Evolutionary conservation across 257 asterid genomes (phyloP), one percentile per base, ranked within the genome.

Genomic region (Rehmannia glutinosa): DNA sequence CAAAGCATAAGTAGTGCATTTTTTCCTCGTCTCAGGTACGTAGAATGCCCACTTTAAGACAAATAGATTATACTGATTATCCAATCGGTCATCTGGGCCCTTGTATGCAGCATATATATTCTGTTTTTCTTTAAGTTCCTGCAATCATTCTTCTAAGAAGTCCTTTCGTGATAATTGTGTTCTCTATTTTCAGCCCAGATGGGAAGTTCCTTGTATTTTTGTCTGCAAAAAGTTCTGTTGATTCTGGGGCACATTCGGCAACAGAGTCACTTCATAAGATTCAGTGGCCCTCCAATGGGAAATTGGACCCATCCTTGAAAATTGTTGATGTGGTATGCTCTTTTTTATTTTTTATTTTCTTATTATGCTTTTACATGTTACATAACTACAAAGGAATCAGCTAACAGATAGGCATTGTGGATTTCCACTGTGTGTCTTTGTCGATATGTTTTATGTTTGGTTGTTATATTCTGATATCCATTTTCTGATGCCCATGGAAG

Each of bases 11-110:
- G 86, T 42, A 92, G 97, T n/a, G 96, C 91, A 21, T 77, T 87
- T 78, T 84, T 81, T 76, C 98, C 98, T 42, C 70, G 82, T 73
- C 90, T 92, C 90, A 90, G 97, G 98, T 90, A 76, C 46, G 47
- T 50, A 56, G 15, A 38, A 12, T 15, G 25, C 13, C 23, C 23
- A 8, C 58, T 42, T 68, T 27, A 21, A 58, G 24, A 19, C 38
- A 27, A 59, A 50, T 49, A 15, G 6, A 33, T 15, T n/a, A 57
- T 38, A 5, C 46, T 63, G 43, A 42, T 23, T 38, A 21, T 51
- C 23, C 23, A 56, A 13, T 27, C 21, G 13, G 25, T 63, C 54
- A 21, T 66, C 43, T 47, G 16, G 57, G 23, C 32, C 15, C 52
- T 59, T n/a, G n/a, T n/a, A n/a, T n/a, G n/a, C n/a, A n/a, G 65